A percentile compares a stretch with the other conserved stretches of the same genome.
Evolutionary conservation across 306 rosid genomes (phyloP).

Genomic region (Quercus engelmannii): DNA sequence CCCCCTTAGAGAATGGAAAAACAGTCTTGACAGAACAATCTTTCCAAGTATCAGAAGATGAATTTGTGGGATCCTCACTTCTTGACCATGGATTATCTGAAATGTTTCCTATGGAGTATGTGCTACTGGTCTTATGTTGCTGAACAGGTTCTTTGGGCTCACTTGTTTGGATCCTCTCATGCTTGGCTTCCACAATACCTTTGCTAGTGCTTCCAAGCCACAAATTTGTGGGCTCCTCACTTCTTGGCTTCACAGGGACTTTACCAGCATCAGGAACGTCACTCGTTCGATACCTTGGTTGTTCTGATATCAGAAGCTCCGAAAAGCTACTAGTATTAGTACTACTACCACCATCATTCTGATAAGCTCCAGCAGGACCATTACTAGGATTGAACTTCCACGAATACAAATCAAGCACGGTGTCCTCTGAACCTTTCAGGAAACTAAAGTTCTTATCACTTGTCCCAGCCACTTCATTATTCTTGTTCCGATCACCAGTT

Average conservation of each 20-base stretch:
- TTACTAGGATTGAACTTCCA: slow-evolving; percentile 66
- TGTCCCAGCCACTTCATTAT: slow-evolving; percentile 56
- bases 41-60: slow-evolving; percentile 68
- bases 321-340: slow-evolving; percentile 17
- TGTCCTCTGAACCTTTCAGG: slow-evolving; percentile 62
- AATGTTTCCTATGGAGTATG: slow-evolving; percentile 52
- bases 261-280: slow-evolving; percentile 42
- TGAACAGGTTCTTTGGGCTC: slow-evolving; percentile 56
- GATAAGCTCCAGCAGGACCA: slow-evolving; percentile 49
- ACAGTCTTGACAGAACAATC: slow-evolving; percentile 79
- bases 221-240: slow-evolving; percentile 47
- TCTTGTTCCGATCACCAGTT: slow-evolving; percentile 53
- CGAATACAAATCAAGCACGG: slow-evolving; percentile 62
- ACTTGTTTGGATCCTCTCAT: slow-evolving; percentile 34
- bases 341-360: slow-evolving; percentile 41
- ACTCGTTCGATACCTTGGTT: slow-evolving; percentile 35
- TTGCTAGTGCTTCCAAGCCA: slow-evolving; percentile 71
- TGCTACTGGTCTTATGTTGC: slow-evolving; percentile 41
- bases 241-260: slow-evolving; percentile 38
- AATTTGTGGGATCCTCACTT: slow-evolving; percentile 47
- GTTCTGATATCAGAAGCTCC: slow-evolving; percentile 44
- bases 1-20: slow-evolving; percentile 71
- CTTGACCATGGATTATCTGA: slow-evolving; percentile 67
- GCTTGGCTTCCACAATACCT: slow-evolving; percentile 41
- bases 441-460: slow-evolving; percentile 60